Evolutionary conservation across 371 early-diverging fungal species (phyloP).

Genomic region (Mucor saturninus): DNA sequence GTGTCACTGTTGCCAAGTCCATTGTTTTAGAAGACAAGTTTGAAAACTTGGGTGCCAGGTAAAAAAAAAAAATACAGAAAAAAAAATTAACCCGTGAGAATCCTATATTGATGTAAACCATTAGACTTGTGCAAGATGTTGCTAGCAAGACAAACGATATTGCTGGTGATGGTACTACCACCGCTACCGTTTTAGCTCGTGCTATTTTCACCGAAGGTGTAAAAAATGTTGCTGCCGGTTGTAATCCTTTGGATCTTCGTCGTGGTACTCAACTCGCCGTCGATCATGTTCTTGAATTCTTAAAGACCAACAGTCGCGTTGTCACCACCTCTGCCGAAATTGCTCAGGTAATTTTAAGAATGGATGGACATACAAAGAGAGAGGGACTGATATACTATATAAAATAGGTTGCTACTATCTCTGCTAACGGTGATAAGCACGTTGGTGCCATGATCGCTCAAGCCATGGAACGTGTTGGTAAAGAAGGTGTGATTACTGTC

Average conservation of each 20-base stretch:
- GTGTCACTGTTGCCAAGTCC: constrained; percentile 98
- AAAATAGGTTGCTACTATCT: constrained; percentile 91
- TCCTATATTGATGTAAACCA: neutral
- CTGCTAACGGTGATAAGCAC: constrained; percentile 97
- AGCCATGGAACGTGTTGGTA: constrained; percentile 99
- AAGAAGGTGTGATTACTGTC: constrained; percentile 98
- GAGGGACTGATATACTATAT: neutral
- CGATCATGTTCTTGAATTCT: constrained; percentile 85
- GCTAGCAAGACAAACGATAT: constrained; percentile 98
- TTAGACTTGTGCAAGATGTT: constrained; percentile 95
- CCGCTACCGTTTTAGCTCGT: constrained; percentile 97
- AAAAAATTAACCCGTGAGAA: neutral
- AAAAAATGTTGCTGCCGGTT: constrained; percentile 98
- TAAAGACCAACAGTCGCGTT: constrained; percentile 84
- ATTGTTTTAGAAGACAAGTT: constrained; percentile 95
- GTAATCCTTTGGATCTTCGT: constrained; percentile 98
- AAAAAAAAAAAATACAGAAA: constrained; percentile 22
- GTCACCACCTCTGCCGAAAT: constrained; percentile 95
- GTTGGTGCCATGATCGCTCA: constrained; percentile 95
- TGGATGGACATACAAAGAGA: neutral
- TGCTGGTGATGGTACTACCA: constrained; percentile 99
- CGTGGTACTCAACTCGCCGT: constrained; percentile 95
- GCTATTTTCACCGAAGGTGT: constrained; percentile 98
- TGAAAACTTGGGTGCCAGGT: constrained; percentile 96
- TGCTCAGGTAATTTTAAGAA: constrained; percentile 83